A percentile compares a stretch with the other conserved stretches of the same genome.
These are phyloP conservation scores for Fusarium nanum DNA, from an alignment of 2,329 filamentous ascomycete genomes.

Conservation along the genomic window DNA sequence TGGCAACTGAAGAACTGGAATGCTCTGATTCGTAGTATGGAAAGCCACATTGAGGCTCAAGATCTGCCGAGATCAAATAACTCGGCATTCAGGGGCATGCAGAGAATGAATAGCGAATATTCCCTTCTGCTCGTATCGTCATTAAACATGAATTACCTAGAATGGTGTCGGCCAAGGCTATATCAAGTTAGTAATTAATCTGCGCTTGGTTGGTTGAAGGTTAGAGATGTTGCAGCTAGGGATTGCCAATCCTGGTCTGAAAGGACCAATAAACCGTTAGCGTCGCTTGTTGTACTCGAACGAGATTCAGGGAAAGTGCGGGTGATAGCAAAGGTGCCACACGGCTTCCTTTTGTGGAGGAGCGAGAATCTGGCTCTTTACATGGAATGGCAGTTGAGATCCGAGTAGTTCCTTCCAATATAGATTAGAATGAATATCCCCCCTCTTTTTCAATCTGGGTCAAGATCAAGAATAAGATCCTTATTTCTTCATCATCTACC, in stretches of 20 bases:
- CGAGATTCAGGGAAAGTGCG: slow-evolving; percentile 16
- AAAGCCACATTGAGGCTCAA: not conserved
- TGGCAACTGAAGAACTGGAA: not conserved
- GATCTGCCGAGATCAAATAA: not conserved
- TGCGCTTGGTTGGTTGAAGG: slow-evolving; percentile 23
- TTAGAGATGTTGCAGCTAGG: slow-evolving; percentile 14
- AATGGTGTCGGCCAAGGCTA: slow-evolving; percentile 12
- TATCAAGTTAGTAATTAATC: slow-evolving; percentile 29
- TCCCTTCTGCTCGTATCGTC: not conserved
- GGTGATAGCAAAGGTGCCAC: slow-evolving; percentile 31
- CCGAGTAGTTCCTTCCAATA: slow-evolving; percentile 17
- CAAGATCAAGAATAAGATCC: slow-evolving; percentile 11
- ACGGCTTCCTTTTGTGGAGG: slow-evolving; percentile 22
- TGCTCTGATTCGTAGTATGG: not conserved
- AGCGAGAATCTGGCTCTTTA: not conserved
- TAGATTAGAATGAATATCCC: slow-evolving; percentile 9
- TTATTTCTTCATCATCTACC: slow-evolving; percentile 1
- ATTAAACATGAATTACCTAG: not conserved
- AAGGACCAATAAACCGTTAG: slow-evolving; percentile 32
- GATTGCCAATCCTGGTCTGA: slow-evolving; percentile 19
- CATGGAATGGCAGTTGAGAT: slow-evolving; percentile 9
- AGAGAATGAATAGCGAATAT: not conserved
- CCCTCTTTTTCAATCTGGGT: not conserved
- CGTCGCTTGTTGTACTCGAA: slow-evolving; percentile 24
- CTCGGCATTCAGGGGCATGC: too few species aligned